Evolutionary conservation across 2,329 filamentous ascomycete genomes (phyloP).

Genomic region (Periconia digitata): DNA sequence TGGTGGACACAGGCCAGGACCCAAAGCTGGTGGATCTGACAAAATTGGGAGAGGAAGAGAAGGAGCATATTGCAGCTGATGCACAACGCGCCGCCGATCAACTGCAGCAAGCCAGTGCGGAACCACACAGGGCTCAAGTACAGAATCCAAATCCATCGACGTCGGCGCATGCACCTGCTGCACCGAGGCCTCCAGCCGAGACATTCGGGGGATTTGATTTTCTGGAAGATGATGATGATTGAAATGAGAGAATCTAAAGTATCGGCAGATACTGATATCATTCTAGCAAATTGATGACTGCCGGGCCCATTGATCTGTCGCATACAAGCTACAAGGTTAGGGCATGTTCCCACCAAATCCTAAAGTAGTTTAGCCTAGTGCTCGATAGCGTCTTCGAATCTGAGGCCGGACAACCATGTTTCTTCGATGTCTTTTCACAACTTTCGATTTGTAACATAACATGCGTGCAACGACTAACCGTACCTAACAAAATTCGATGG

Average conservation of each 20-base stretch:
- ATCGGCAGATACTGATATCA: no score
- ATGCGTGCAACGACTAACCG: neutral
- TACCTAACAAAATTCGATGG: conserved; percentile 21
- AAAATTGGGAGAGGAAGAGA: conserved; percentile 9
- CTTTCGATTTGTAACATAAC: neutral
- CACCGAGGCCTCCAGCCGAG: conserved; percentile 1
- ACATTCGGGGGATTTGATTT: conserved; percentile 9
- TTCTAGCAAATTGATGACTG: no score
- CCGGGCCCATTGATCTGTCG: no score
- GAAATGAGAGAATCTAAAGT: neutral
- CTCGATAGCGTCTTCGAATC: neutral
- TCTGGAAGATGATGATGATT: conserved; percentile 7
- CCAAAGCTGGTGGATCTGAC: conserved; percentile 37
- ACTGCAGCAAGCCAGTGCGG: neutral
- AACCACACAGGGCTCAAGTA: neutral
- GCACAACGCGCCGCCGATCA: conserved; percentile 4
- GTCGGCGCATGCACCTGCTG: neutral
- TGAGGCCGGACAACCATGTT: neutral
- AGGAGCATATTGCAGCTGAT: conserved; percentile 8
- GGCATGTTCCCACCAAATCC: neutral
- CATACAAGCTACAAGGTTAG: no score
- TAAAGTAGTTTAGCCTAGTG: neutral
- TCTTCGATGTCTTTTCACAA: neutral
- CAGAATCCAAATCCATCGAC: neutral
- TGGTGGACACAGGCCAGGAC: conserved; percentile 64